Conservation (phyloP, 495 filamentous ascomycete species). For the Trichoderma orchidacearum region DNA sequence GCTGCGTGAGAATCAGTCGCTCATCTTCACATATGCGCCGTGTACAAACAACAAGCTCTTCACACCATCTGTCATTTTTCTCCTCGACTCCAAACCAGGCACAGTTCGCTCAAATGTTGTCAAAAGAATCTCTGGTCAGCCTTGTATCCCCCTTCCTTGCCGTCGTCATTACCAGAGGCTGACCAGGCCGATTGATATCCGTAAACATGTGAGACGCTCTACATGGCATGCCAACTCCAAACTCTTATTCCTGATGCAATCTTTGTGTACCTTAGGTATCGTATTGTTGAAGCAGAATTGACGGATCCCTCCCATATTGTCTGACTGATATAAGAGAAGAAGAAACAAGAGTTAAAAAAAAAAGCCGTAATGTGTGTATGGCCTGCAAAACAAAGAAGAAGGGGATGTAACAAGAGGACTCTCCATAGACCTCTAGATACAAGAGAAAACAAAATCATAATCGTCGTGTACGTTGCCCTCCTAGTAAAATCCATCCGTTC, state of each 20-base stretch:
- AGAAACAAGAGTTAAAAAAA: neutral
- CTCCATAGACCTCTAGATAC: no score
- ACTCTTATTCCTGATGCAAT: neutral
- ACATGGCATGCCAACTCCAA: neutral
- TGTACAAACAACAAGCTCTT: no score
- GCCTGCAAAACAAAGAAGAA: neutral
- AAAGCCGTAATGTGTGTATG: neutral
- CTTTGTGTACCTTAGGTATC: neutral
- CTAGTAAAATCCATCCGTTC: neutral
- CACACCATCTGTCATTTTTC: no score
- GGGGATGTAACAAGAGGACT: neutral
- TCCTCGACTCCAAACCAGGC: no score
- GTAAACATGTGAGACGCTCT: neutral
- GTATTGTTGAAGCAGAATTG: neutral
- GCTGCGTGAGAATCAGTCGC: no score
- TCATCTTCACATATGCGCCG: no score
- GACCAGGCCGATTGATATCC: neutral
- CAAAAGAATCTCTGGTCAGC: no score
- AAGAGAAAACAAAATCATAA: neutral
- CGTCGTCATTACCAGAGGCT: no score
- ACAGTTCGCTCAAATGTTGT: no score
- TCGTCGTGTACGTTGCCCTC: neutral
- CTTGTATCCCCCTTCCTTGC: no score
- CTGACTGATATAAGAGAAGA: neutral
- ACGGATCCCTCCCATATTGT: neutral